Base-by-base conservation (phyloP, 78 protist species). In the Anaeramoeba flamelloides region DNA sequence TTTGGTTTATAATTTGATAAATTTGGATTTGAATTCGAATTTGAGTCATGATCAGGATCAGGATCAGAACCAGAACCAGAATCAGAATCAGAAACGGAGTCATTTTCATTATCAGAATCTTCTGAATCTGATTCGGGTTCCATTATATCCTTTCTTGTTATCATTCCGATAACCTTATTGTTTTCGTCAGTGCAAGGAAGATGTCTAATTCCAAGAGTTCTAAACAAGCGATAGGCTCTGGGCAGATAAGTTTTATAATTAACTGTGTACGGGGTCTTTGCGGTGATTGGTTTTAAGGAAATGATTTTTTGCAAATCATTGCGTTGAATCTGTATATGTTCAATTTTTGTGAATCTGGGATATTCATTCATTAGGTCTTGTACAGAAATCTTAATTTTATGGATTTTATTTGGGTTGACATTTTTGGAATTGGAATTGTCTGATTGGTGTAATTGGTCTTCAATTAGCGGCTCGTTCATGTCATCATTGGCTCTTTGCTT, bases 201-300 rank as follows among this genome's bases (percentile, higher is more conserved):
- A 78, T 92, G 95, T 30, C 95, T 87, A 30, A 92, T 79, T 36
- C 94, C 95, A 75, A 92, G 40, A 26, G 86, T 75, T 36, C 93
- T 77, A 83, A 92, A 90, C 40, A 90, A 37, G 26, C 33, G 36
- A 38, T 83, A 87, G 30, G 79, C 83, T 74, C 91, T 85, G 17
- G 40, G 3, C 36, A 86, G 82, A 26, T 86, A 41, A 32, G 83
- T 0, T 0, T 1, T 1, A 17, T 40, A 69, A 17, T 3, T 39
- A 31, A 84, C 74, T 3, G 82, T 41, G 76, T 53, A 3, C 8
- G 90, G 88, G 1, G 77, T 0, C 17, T 80, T 82, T 69, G 83
- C 53, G 81, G 84, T 81, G 76, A 41, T 78, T n/a, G 86, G 83
- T 22, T 75, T 79, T 38, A 87, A 69, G 40, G 80, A 17, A 32